Base-by-base conservation (phyloP, 345 rosid species). In the Eucalyptus grandis region DNA sequence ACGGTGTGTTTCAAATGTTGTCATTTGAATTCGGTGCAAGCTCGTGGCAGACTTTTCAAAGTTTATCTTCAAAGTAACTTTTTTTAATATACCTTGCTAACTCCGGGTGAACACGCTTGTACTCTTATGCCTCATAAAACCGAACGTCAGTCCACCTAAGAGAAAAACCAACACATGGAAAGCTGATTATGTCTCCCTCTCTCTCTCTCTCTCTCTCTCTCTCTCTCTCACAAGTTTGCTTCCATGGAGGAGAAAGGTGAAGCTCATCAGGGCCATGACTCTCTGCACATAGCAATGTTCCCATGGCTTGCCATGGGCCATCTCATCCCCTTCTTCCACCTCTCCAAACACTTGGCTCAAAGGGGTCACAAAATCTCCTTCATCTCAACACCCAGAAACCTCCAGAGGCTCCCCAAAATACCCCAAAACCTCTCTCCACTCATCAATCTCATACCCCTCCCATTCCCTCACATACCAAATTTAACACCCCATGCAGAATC, bases 301-400 rank as follows among this genome's bases (percentile, higher is more conserved):
- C 90, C 90, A 87, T 87, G 88, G 90, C 88, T 89, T 31, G 90
- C 90, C 46, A 89, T 87, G 88, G 90, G 90, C 69, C 90, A 87
- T 53, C 46, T 89, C 37, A 89, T 87, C 86, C 90, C 90, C 31
- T 72, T 51, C 69, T 87, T 86, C 80, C 88, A 72, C 31, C 90
- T 89, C 65, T 34, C 87, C 90, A 69, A 46, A 19, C 49, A 60
- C 88, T 53, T 89, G 50, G 86, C 90, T 8, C 88, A 3, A 9
- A 87, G 34, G 60, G 90, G 90, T 72, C 90, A 89, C 86, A 87
- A 40, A 9, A 65, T 89, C 86, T 89, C 90, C 44, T 87, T 87
- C 86, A 56, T 89, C 51, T 89, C 90, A 43, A 89, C 90, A 82
- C 87, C 88, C 11, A 72, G 43, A n/a, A 89, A 89, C 90, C 88